Evolutionary conservation across 2,329 filamentous ascomycete genomes (phyloP).

Genomic region (Bertia moriformis): DNA sequence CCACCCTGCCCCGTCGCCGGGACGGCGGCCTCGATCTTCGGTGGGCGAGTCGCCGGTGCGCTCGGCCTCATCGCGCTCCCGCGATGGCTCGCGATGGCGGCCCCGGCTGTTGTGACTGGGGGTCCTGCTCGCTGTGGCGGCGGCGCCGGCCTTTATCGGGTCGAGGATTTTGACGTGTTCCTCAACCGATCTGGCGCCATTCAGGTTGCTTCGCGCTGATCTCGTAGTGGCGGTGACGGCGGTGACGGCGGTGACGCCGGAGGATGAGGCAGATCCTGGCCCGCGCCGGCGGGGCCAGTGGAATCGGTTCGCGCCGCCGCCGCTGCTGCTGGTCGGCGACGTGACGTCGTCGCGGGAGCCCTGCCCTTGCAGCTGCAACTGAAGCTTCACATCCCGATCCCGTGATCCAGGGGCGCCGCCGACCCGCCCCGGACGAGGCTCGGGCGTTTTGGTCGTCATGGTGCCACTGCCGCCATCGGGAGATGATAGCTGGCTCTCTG

Average conservation of each 20-base stretch:
- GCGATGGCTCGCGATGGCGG: conserved; percentile 27
- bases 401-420: too few relatives aligned
- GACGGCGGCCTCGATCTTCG: conserved; percentile 58
- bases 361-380: too few relatives aligned
- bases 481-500: conserved; percentile 39
- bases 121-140: conserved; percentile 15
- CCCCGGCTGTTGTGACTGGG: conserved; percentile 26
- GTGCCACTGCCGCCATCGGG: conserved; percentile 42
- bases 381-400: too few relatives aligned
- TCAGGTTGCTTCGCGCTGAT: conserved; percentile 34
- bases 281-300: conserved; percentile 40
- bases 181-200: conserved; percentile 56
- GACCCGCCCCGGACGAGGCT: too few relatives aligned
- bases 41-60: conserved; percentile 55
- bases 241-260: conserved; percentile 39
- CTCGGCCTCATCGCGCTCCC: conserved; percentile 29
- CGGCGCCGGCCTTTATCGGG: too few relatives aligned
- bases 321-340: too few relatives aligned
- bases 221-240: conserved; percentile 28
- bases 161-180: conserved; percentile 80
- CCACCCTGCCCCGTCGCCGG: too few relatives aligned
- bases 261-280: conserved; percentile 39
- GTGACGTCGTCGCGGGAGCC: too few relatives aligned
- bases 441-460: conserved; percentile 46
- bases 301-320: conserved; percentile 23